These are phyloP conservation scores for Linderina pennispora DNA, from an alignment of 192 early-diverging fungal genomes.

Conservation along the genomic window DNA sequence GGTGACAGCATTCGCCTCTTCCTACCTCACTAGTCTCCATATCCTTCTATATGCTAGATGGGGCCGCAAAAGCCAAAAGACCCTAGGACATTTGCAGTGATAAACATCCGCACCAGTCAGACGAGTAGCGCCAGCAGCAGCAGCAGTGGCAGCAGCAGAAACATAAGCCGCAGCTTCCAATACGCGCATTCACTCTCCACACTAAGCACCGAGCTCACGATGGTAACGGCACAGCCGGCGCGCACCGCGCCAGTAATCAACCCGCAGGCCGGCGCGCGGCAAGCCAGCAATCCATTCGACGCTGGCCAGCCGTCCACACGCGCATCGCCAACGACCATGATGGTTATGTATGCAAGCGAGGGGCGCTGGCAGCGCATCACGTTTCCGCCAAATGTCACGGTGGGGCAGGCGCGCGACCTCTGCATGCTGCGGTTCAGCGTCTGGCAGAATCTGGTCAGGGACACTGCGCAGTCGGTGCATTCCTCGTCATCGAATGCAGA, in stretches of 20 bases:
- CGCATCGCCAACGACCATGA: too few relatives aligned
- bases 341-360: slow-evolving; percentile 26
- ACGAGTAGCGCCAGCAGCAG: not conserved
- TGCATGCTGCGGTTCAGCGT: slow-evolving; percentile 47
- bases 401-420: slow-evolving; percentile 42
- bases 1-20: too few relatives aligned
- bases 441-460: slow-evolving; percentile 33
- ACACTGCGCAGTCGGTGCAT: not conserved
- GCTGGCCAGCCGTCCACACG: too few relatives aligned
- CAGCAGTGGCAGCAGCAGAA: not conserved
- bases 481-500: not conserved
- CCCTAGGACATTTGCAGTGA: slow-evolving; percentile 10
- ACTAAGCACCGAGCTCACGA: too few relatives aligned
- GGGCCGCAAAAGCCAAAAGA: not conserved
- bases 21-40: too few relatives aligned
- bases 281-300: not conserved
- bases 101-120: slow-evolving; percentile 20
- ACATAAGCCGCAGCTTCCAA: slow-evolving; percentile 1
- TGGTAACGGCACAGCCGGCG: too few relatives aligned
- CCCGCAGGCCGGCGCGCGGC: too few relatives aligned
- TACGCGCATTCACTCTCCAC: too few relatives aligned
- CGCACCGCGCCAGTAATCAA: too few relatives aligned
- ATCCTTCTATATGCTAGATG: too few relatives aligned
- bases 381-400: slow-evolving; percentile 39
- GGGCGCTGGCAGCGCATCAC: slow-evolving; percentile 18